phyloP scores from a whole-genome alignment of 106 monocot genomes.

The Phalaenopsis aphrodite region DNA sequence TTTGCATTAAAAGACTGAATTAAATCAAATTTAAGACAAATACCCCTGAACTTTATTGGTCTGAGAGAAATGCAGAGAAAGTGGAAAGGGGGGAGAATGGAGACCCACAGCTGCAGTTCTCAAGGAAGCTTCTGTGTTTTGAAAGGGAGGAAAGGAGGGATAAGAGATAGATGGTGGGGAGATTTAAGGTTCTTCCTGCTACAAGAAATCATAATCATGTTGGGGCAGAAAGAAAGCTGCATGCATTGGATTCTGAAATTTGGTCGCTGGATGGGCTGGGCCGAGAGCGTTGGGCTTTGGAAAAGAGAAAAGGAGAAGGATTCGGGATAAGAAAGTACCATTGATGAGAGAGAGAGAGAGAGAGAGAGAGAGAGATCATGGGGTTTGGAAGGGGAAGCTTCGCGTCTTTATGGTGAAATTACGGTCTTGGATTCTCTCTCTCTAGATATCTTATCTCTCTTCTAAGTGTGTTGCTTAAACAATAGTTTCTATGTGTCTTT shows the following conservation, averaged over 20 bases:
- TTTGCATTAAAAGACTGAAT: too few species aligned
- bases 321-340: neutral
- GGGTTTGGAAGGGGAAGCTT: neutral
- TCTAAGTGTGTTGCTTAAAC: too few species aligned
- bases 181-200: slow-evolving; percentile 1
- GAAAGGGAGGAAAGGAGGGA: neutral
- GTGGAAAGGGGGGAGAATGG: neutral
- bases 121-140: slow-evolving; percentile 8
- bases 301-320: neutral
- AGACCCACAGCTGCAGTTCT: neutral
- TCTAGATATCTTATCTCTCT: too few species aligned
- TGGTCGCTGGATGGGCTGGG: too few species aligned
- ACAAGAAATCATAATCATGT: neutral
- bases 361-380: neutral
- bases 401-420: neutral
- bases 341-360: neutral
- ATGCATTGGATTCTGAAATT: slow-evolving; percentile 1
- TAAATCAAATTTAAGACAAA: too few species aligned
- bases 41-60: neutral
- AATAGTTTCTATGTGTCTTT: too few species aligned
- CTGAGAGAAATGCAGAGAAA: neutral
- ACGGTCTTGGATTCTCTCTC: neutral
- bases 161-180: neutral
- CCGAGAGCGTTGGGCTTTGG: neutral
- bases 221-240: neutral